Conservation (phyloP, 371 early-diverging fungal genomes). For the Rhizopus stolonifer region DNA sequence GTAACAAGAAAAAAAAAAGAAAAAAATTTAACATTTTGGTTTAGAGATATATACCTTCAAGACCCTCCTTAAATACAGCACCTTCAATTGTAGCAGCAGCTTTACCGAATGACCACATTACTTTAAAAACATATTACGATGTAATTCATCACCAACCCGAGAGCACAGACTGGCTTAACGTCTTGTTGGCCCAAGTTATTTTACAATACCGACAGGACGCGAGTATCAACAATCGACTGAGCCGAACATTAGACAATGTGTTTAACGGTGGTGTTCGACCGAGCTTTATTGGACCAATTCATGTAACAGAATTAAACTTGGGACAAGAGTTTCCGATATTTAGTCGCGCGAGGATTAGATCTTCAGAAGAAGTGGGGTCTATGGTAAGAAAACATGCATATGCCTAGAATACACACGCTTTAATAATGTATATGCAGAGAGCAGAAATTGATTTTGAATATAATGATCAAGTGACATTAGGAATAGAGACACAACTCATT, state of each 20-base stretch:
- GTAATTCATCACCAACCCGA: slow-evolving; percentile 70
- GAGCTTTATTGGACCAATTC: slow-evolving; percentile 78
- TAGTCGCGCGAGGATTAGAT: slow-evolving; percentile 67
- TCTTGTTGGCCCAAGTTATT: slow-evolving; percentile 83
- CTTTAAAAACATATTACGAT: slow-evolving; percentile 65
- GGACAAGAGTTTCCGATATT: slow-evolving; percentile 90
- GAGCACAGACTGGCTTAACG: slow-evolving; percentile 91
- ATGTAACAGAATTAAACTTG: slow-evolving; percentile 84
- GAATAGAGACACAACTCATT: slow-evolving; percentile 79
- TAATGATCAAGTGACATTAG: slow-evolving; percentile 74
- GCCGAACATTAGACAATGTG: slow-evolving; percentile 71
- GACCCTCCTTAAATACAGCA: slow-evolving; percentile 36
- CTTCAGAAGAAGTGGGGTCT: slow-evolving; percentile 69
- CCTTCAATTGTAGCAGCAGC: slow-evolving; percentile 32
- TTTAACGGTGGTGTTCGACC: slow-evolving; percentile 82
- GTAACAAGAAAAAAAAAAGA: slow-evolving; percentile 21
- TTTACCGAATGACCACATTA: slow-evolving; percentile 47
- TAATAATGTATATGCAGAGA: slow-evolving; percentile 5
- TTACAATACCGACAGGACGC: slow-evolving; percentile 83
- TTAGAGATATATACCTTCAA: slow-evolving; percentile 44
- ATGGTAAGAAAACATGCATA: slow-evolving; percentile 47
- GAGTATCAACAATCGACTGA: slow-evolving; percentile 70
- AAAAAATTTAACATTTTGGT: not conserved
- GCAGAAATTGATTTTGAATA: slow-evolving; percentile 80
- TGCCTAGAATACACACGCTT: not conserved